A percentile compares a stretch with the other conserved stretches of the same genome.
Conservation (phyloP, 2,329 filamentous ascomycete genomes). For the Alternaria gaisen region DNA sequence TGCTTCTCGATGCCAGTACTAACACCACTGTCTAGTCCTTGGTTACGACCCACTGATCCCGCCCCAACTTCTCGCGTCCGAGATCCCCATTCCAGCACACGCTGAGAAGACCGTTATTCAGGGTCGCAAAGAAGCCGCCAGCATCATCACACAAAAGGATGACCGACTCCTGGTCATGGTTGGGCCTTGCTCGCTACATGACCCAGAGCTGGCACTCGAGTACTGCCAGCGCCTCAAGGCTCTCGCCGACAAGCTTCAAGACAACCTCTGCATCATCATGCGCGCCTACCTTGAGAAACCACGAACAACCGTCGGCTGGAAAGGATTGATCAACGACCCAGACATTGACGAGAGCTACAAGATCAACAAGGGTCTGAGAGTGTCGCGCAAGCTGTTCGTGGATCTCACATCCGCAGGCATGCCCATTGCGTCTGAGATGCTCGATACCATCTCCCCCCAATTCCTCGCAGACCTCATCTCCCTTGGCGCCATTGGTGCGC, state of each 20-base stretch:
- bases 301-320: slow-evolving; percentile 97
- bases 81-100: slow-evolving; percentile 73
- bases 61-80: slow-evolving; percentile 83
- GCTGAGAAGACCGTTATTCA: slow-evolving; percentile 75
- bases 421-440: slow-evolving; percentile 97
- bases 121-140: slow-evolving; percentile 73
- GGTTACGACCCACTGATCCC: slow-evolving; percentile 94
- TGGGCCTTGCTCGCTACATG: slow-evolving; percentile 97
- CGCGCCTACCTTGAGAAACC: slow-evolving; percentile 99
- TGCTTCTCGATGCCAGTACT: slow-evolving; percentile 15
- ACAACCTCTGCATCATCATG: slow-evolving; percentile 94
- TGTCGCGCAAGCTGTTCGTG: slow-evolving; percentile 91
- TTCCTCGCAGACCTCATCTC: slow-evolving; percentile 97
- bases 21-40: slow-evolving; percentile 68
- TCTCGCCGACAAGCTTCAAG: slow-evolving; percentile 79
- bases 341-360: slow-evolving; percentile 97
- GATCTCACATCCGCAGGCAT: slow-evolving; percentile 88
- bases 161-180: slow-evolving; percentile 94
- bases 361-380: slow-evolving; percentile 97
- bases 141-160: slow-evolving; percentile 79
- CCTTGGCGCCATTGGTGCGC: slow-evolving; percentile 91
- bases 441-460: slow-evolving; percentile 98
- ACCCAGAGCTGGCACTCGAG: slow-evolving; percentile 85
- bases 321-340: slow-evolving; percentile 98
- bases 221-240: slow-evolving; percentile 83